These are phyloP conservation scores for Aquanectria penicillioides DNA, from an alignment of 2,329 filamentous ascomycete species.

Conservation along the genomic window DNA sequence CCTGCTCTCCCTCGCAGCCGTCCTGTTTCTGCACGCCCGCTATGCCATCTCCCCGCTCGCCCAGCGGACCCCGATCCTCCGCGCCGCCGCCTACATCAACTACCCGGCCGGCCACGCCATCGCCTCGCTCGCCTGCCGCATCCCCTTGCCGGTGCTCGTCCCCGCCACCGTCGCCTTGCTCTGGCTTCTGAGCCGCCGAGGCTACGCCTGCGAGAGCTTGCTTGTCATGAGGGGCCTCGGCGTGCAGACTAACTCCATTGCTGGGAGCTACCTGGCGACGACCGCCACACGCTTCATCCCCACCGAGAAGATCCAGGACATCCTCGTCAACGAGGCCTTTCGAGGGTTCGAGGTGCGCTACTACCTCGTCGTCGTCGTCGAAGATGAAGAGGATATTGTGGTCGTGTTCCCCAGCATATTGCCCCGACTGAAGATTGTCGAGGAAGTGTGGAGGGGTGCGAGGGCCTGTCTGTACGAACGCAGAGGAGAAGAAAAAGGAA, in stretches of 20 bases:
- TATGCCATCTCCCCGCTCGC: slow-evolving; percentile 51
- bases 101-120: slow-evolving; percentile 45
- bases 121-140: slow-evolving; percentile 45
- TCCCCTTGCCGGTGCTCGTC: slow-evolving; percentile 54
- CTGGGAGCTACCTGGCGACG: slow-evolving; percentile 66
- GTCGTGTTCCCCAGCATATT: slow-evolving; percentile 92
- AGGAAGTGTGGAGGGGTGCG: slow-evolving; percentile 89
- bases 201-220: slow-evolving; percentile 79
- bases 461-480: slow-evolving; percentile 80
- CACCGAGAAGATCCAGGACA: slow-evolving; percentile 89
- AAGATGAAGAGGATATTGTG: slow-evolving; percentile 86
- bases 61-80: slow-evolving; percentile 36
- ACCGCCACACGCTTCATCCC: slow-evolving; percentile 75
- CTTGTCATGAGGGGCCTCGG: slow-evolving; percentile 89
- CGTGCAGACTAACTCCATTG: slow-evolving; percentile 82
- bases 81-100: slow-evolving; percentile 46
- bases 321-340: slow-evolving; percentile 96
- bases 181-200: slow-evolving; percentile 57
- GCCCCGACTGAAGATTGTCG: slow-evolving; percentile 78
- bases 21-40: slow-evolving; percentile 62
- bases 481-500: slow-evolving; percentile 45
- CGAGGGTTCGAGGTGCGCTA: slow-evolving; percentile 89
- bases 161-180: slow-evolving; percentile 49
- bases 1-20: slow-evolving; percentile 54
- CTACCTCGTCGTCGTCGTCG: slow-evolving; percentile 89